phyloP scores from a whole-genome alignment of 768 basidiomycete genomes.

The Mycena vitilis region DNA sequence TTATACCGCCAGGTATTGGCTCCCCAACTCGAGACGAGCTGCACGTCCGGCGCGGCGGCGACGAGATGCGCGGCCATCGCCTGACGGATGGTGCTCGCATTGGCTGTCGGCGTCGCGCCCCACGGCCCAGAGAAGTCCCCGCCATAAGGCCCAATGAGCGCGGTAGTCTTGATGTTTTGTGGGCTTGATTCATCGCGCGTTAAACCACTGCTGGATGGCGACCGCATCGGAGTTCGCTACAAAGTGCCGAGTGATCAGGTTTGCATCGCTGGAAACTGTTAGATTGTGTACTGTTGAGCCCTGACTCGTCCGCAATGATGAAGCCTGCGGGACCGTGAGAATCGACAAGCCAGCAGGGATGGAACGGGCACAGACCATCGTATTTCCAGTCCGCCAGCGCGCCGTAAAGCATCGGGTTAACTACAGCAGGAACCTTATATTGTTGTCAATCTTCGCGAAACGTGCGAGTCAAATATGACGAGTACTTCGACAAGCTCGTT shows the following conservation, averaged over 20 bases:
- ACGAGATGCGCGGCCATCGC: conserved; percentile 34
- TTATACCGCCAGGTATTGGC: conserved; percentile 40
- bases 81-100: conserved; percentile 39
- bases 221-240: conserved; percentile 38
- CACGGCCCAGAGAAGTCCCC: conserved; percentile 42
- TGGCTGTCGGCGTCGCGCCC: conserved; percentile 38
- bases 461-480: not conserved
- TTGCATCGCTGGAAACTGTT: conserved; percentile 30
- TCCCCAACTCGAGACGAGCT: conserved; percentile 40
- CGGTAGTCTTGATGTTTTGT: conserved; percentile 37
- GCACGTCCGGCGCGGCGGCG: conserved; percentile 16
- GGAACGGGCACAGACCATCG: conserved; percentile 33
- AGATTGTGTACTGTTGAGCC: not conserved
- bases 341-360: too few species aligned
- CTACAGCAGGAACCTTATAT: conserved; percentile 34
- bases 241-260: conserved; percentile 25
- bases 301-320: conserved; percentile 27
- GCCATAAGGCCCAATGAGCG: conserved; percentile 40
- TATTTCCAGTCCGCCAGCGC: conserved; percentile 42
- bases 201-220: conserved; percentile 42
- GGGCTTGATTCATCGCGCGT: conserved; percentile 38
- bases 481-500: conserved; percentile 39
- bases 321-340: conserved; percentile 27
- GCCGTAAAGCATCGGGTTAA: conserved; percentile 39
- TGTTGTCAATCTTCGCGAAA: not conserved